A percentile compares a stretch with the other conserved stretches of the same genome.
Conservation (phyloP, 176 grass and related monocot species). For the Aegilops bicornis region DNA sequence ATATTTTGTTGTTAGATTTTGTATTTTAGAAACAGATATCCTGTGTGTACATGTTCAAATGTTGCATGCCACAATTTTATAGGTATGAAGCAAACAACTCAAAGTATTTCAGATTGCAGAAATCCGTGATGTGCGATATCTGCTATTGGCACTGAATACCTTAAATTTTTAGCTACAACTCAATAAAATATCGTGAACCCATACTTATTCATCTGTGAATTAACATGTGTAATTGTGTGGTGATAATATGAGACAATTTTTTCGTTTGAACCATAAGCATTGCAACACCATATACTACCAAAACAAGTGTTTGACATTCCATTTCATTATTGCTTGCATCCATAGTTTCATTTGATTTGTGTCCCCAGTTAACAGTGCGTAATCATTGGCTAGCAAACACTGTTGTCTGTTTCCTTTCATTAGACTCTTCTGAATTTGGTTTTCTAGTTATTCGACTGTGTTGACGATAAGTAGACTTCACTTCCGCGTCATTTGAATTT, state of each 20-base stretch:
- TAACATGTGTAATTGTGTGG: neutral
- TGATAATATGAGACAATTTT: neutral
- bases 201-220: neutral
- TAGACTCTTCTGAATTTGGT: neutral
- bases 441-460: conserved; percentile 5
- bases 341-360: neutral
- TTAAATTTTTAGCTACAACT: neutral
- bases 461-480: neutral
- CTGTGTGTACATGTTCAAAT: neutral
- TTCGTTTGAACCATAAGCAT: neutral
- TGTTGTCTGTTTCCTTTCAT: neutral
- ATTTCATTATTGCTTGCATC: conserved; percentile 5
- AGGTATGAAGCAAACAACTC: neutral
- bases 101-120: neutral
- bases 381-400: neutral
- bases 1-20: neutral
- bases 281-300: neutral
- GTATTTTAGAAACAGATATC: neutral
- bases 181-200: neutral
- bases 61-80: neutral
- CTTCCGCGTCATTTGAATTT: conserved; percentile 1
- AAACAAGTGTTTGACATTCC: neutral
- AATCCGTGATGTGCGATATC: neutral
- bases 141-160: neutral
- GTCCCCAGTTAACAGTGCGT: neutral